Conservation (phyloP, 2,329 filamentous ascomycete genomes). For the Colletotrichum godetiae region DNA sequence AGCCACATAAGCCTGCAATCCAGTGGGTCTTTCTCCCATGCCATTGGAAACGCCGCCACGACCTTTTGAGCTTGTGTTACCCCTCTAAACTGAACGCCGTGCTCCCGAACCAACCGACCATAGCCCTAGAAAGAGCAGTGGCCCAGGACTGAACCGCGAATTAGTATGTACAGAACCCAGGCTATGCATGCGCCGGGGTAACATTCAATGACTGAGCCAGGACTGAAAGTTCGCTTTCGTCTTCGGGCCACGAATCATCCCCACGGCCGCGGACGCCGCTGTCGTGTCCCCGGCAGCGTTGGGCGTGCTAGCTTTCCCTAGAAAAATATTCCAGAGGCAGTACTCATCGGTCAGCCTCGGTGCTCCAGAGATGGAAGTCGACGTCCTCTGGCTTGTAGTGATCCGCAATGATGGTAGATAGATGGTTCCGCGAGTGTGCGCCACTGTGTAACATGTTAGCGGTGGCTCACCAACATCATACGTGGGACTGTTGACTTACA, state of each 20-base stretch:
- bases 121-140: slow-evolving; percentile 19
- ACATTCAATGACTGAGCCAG: slow-evolving; percentile 9
- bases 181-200: slow-evolving; percentile 22
- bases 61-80: slow-evolving; percentile 10
- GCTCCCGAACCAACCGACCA: slow-evolving; percentile 18
- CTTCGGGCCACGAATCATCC: slow-evolving; percentile 21
- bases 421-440: slow-evolving; percentile 75
- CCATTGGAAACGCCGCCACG: slow-evolving; percentile 22
- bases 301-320: slow-evolving; percentile 22
- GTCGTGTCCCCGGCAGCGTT: slow-evolving; percentile 29
- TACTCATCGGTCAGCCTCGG: slow-evolving; percentile 45
- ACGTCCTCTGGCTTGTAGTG: slow-evolving; percentile 82
- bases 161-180: slow-evolving; percentile 19
- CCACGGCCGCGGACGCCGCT: slow-evolving; percentile 16
- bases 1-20: neutral
- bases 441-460: slow-evolving; percentile 56
- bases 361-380: slow-evolving; percentile 63
- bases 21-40: slow-evolving; percentile 17
- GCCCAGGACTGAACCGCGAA: neutral
- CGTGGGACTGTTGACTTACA: slow-evolving; percentile 52
- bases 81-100: slow-evolving; percentile 21
- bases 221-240: slow-evolving; percentile 12
- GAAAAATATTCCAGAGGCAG: neutral
- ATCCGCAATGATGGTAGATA: slow-evolving; percentile 79
- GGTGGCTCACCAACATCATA: neutral